Conservation (phyloP, 73 alveolate species). For the Paramecium tetraurelia region DNA sequence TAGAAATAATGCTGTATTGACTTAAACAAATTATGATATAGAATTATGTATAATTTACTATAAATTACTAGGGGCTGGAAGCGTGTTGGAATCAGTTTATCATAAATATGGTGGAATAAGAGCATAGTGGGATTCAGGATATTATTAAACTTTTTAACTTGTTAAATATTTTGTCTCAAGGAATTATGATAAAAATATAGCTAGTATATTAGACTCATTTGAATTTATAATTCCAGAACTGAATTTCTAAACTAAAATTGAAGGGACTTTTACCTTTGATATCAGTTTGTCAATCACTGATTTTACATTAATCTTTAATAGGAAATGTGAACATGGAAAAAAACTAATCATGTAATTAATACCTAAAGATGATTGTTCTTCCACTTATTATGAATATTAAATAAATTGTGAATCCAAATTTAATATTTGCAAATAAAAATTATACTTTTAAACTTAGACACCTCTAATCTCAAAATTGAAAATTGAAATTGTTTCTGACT, state of each 20-base stretch:
- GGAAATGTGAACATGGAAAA: not conserved
- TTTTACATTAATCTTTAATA: no score
- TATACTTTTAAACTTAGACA: not conserved
- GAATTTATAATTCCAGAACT: not conserved
- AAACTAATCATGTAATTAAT: not conserved
- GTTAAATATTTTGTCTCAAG: not conserved
- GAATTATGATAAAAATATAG: not conserved
- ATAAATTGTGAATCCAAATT: not conserved
- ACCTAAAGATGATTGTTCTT: not conserved
- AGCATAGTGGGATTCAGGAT: not conserved
- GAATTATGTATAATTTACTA: not conserved
- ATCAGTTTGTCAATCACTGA: not conserved
- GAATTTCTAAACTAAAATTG: no score
- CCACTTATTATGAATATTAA: not conserved
- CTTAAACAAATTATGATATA: not conserved
- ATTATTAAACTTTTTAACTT: no score
- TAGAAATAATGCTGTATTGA: not conserved
- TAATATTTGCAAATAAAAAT: not conserved
- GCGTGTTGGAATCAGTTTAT: not conserved
- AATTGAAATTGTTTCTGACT: no score
- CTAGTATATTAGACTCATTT: not conserved
- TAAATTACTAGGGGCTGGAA: not conserved
- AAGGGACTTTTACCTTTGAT: not conserved
- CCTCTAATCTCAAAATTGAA: not conserved
- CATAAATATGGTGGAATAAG: not conserved